A percentile compares a stretch with the other conserved stretches of the same genome.
phyloP scores from a whole-genome alignment of 1,284 basidiomycete species.

The Xanthoconium separans region DNA sequence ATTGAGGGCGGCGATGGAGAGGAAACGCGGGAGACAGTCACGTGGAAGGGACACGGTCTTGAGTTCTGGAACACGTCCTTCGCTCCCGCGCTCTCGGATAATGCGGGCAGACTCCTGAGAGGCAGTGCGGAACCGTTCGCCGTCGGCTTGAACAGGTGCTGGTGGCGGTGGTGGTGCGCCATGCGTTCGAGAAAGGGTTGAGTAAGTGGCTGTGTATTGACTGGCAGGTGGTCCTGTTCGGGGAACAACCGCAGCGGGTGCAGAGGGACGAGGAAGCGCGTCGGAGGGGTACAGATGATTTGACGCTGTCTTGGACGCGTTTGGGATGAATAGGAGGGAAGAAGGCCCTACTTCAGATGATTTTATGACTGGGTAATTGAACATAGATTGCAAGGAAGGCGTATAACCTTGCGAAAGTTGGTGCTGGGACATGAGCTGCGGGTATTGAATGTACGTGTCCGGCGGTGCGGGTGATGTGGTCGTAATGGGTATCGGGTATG shows the following conservation, averaged over 20 bases:
- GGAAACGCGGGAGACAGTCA: constrained; percentile 68
- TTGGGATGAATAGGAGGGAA: constrained; percentile 32
- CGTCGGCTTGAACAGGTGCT: constrained; percentile 19
- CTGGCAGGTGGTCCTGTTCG: constrained; percentile 9
- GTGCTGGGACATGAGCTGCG: constrained; percentile 55
- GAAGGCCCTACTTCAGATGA: constrained; percentile 32
- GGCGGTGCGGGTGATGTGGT: constrained; percentile 50
- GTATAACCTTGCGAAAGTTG: constrained; percentile 56
- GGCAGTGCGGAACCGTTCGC: constrained; percentile 28
- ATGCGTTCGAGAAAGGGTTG: constrained; percentile 26
- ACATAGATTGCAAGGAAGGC: constrained; percentile 58
- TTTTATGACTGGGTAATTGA: constrained; percentile 35
- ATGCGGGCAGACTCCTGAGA: constrained; percentile 32
- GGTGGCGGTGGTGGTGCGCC: constrained; percentile 21
- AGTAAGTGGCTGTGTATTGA: constrained; percentile 18
- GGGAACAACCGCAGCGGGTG: constrained; percentile 7
- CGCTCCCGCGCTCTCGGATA: constrained; percentile 25
- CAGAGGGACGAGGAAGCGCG: constrained; percentile 33
- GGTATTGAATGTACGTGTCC: constrained; percentile 45
- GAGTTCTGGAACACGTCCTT: constrained; percentile 39
- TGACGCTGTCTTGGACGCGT: constrained; percentile 32
- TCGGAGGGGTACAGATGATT: constrained; percentile 32
- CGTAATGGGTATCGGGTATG: constrained; percentile 43
- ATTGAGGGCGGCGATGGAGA: constrained; percentile 65
- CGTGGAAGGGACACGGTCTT: constrained; percentile 67